Conservation (phyloP, 1,284 basidiomycete genomes). For the Boletus smithii region DNA sequence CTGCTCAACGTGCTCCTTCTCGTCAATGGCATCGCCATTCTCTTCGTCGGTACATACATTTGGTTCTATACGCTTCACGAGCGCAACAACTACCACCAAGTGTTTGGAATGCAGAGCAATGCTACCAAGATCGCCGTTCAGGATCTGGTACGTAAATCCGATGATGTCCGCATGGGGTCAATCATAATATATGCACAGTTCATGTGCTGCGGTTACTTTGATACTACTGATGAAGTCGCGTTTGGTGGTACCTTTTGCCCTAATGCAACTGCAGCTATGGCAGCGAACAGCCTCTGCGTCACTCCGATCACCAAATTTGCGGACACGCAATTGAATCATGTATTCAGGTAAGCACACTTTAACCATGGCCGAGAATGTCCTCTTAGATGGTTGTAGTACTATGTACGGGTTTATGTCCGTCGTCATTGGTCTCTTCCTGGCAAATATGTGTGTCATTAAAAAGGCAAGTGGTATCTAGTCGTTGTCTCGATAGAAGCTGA, state of each 20-base stretch:
- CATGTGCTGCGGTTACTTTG: conserved; percentile 81
- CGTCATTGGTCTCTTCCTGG: conserved; percentile 67
- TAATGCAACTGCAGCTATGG: conserved; percentile 42
- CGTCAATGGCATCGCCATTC: conserved; percentile 53
- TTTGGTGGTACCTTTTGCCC: conserved; percentile 63
- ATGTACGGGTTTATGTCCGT: conserved; percentile 84
- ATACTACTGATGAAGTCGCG: conserved; percentile 54
- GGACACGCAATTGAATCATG: conserved; percentile 70
- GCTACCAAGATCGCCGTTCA: conserved; percentile 59
- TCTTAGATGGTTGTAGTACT: conserved; percentile 33
- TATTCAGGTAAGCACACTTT: conserved; percentile 60
- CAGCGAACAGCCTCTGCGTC: conserved; percentile 58
- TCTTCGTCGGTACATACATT: conserved; percentile 64
- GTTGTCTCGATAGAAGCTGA: conserved; percentile 11
- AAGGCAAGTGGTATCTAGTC: conserved; percentile 43
- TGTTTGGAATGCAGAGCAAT: conserved; percentile 50
- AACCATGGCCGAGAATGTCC: background rate
- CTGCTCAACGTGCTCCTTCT: conserved; percentile 73
- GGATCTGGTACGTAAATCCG: conserved; percentile 52
- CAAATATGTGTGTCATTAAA: conserved; percentile 80
- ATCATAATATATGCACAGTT: conserved; percentile 42
- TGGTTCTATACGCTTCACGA: conserved; percentile 79
- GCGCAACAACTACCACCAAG: conserved; percentile 57
- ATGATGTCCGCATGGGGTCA: background rate
- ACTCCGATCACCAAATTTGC: conserved; percentile 59